These are phyloP conservation scores for Ambrosia hybrid DNA, from an alignment of 140 eudicot genomes.

Conservation along the genomic window DNA sequence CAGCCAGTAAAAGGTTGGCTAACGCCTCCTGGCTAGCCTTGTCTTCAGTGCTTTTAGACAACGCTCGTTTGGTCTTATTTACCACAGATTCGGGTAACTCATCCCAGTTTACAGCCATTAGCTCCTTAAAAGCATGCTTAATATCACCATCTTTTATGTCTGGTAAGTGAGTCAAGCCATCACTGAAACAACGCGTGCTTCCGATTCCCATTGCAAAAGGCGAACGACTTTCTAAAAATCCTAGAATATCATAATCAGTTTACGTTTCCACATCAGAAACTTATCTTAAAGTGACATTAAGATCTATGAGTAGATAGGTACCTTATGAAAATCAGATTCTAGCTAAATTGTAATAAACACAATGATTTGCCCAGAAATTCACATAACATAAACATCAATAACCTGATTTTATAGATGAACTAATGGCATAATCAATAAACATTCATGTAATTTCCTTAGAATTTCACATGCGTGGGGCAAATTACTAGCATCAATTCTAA, in stretches of 20 bases:
- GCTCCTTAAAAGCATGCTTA: constrained; percentile 58
- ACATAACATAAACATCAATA: background rate
- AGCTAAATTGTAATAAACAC: background rate
- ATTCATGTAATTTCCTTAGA: background rate
- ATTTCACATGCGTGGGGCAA: no score
- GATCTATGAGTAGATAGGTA: background rate
- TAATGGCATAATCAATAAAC: background rate
- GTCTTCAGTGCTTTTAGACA: constrained; percentile 72
- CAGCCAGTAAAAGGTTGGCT: constrained; percentile 76
- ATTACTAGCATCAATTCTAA: no score
- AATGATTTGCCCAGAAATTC: background rate
- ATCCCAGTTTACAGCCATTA: constrained; percentile 83
- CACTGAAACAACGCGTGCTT: constrained; percentile 66
- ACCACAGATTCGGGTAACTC: constrained; percentile 70
- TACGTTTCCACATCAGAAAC: constrained; percentile 8
- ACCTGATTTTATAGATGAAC: no score
- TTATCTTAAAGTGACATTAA: background rate
- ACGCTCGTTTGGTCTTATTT: constrained; percentile 59
- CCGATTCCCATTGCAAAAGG: constrained; percentile 55
- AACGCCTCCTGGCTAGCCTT: constrained; percentile 68
- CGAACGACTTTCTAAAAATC: constrained; percentile 33
- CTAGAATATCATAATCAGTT: constrained; percentile 14
- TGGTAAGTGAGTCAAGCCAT: constrained; percentile 60
- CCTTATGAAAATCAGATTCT: background rate
- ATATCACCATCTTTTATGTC: constrained; percentile 69